Evolutionary conservation across 208 protist genomes (phyloP), one percentile per base, ranked within the genome.

Genomic region (Sergeia podlipaevii): DNA sequence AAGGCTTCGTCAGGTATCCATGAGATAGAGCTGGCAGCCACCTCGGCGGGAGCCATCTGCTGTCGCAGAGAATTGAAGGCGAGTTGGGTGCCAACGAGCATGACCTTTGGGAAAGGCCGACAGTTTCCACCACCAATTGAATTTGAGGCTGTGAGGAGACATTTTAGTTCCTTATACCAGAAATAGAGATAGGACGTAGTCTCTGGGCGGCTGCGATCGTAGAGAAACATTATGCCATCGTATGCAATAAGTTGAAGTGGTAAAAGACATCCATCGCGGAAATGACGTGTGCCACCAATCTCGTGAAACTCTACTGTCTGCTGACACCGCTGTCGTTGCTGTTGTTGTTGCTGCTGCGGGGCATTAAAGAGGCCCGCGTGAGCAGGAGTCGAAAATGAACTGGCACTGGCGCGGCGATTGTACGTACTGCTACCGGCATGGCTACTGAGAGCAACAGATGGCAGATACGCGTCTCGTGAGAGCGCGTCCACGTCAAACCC

Each of bases 141-240:
- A 38, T 17, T 15, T 13, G 38, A 20, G n/a, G 26, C 29, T 11
- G 45, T 45, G 18, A 79, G 38, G 2, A 79, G 37, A 24, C 24
- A 65, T 23, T 58, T 47, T 18, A 86, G 39, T 49, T 60, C 60
- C 13, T 64, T 34, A 48, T 90, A 85, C 79, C 82, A 85, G 24
- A 60, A 52, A 4, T 60, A 42, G 5, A 89, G 67, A 36, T 73
- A 65, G n/a, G 65, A 48, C 7, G 75, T 70, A 66, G 77, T 90
- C 33, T 71, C 65, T n/a, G 69, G 64, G 50, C 72, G 72, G 39
- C 70, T 57, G 4, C 73, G 67, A 38, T 86, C 67, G 59, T 93
- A 89, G 21, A 93, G 46, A 28, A 89, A 83, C 30, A 89, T 81
- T 44, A 89, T 69, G 52, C 86, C 86, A 55, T 90, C 81, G 52